phyloP scores from a whole-genome alignment of 2,329 filamentous ascomycete genomes.

The Diaporthe velutina region DNA sequence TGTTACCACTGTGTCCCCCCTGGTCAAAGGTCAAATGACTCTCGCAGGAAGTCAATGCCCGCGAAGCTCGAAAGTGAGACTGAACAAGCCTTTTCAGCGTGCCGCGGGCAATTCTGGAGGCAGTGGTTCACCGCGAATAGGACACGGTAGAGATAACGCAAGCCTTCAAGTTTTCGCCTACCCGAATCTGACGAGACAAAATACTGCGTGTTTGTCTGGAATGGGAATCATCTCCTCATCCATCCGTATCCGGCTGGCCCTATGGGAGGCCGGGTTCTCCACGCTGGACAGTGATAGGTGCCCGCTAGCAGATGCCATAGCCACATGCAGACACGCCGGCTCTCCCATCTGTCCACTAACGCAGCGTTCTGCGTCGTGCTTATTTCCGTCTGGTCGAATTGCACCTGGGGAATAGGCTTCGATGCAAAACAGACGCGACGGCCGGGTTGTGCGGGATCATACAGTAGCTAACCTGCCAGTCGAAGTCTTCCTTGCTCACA shows the following conservation, averaged over 20 bases:
- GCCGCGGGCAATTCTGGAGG: not conserved
- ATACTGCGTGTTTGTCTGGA: conserved; percentile 16
- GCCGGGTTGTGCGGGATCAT: conserved; percentile 28
- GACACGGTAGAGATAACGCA: not conserved
- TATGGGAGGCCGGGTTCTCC: conserved; percentile 30
- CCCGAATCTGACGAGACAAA: conserved; percentile 24
- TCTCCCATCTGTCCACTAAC: conserved; percentile 19
- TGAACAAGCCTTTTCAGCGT: conserved; percentile 8
- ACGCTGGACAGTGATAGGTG: conserved; percentile 30
- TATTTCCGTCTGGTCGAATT: conserved; percentile 23
- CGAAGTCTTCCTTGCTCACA: too few relatives aligned
- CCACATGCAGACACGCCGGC: conserved; percentile 22
- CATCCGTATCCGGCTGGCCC: conserved; percentile 26
- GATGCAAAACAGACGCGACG: conserved; percentile 21
- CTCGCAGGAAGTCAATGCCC: conserved; percentile 29
- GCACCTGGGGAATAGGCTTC: conserved; percentile 11
- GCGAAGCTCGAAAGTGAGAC: conserved; percentile 24
- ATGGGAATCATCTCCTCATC: not conserved
- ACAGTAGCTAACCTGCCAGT: not conserved
- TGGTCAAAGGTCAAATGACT: conserved; percentile 7
- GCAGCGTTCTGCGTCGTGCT: conserved; percentile 16
- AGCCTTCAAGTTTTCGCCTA: not conserved
- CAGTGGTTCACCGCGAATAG: not conserved
- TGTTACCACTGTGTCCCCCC: conserved; percentile 16
- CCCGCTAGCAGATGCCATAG: conserved; percentile 29